Evolutionary conservation across 768 basidiomycete genomes (phyloP).

Genomic region (Rhodotorula taiwanensis): DNA sequence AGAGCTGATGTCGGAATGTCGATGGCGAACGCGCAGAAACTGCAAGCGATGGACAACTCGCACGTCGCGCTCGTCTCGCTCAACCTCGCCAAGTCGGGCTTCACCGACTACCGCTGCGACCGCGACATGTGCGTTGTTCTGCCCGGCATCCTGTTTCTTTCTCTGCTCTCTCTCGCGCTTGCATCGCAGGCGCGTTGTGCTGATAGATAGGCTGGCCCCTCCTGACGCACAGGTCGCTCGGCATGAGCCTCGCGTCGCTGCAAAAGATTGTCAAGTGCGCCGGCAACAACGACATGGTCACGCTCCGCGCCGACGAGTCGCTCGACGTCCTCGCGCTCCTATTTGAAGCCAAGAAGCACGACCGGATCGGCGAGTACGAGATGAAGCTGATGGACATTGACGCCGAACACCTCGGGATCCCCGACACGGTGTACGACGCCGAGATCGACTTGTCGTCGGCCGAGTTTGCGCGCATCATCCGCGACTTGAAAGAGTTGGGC

Average conservation of each 20-base stretch:
- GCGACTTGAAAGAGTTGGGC: slow-evolving; percentile 80
- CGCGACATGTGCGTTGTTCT: slow-evolving; percentile 59
- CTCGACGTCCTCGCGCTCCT: slow-evolving; percentile 78
- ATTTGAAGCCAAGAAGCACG: slow-evolving; percentile 82
- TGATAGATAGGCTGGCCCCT: too few relatives aligned
- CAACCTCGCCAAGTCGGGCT: slow-evolving; percentile 67
- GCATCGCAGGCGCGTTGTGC: not conserved
- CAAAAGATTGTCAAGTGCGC: slow-evolving; percentile 96
- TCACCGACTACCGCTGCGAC: slow-evolving; percentile 86
- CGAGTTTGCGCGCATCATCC: slow-evolving; percentile 88
- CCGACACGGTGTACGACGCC: slow-evolving; percentile 94
- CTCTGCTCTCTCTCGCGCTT: not conserved
- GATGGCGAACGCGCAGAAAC: slow-evolving; percentile 45
- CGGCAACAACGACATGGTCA: slow-evolving; percentile 88
- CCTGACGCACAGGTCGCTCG: slow-evolving; percentile 54
- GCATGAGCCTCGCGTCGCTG: slow-evolving; percentile 75
- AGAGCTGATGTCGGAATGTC: not conserved
- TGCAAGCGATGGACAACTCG: slow-evolving; percentile 99
- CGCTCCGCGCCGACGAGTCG: slow-evolving; percentile 82
- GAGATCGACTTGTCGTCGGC: slow-evolving; percentile 74
- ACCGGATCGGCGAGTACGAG: slow-evolving; percentile 93
- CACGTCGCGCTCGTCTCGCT: slow-evolving; percentile 95
- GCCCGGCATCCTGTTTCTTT: not conserved
- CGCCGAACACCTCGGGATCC: slow-evolving; percentile 85
- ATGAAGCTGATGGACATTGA: slow-evolving; percentile 99